A percentile compares a stretch with the other conserved stretches of the same genome.
These are phyloP conservation scores for Delphinella strobiligena DNA, from an alignment of 2,329 filamentous ascomycete genomes.

Conservation along the genomic window DNA sequence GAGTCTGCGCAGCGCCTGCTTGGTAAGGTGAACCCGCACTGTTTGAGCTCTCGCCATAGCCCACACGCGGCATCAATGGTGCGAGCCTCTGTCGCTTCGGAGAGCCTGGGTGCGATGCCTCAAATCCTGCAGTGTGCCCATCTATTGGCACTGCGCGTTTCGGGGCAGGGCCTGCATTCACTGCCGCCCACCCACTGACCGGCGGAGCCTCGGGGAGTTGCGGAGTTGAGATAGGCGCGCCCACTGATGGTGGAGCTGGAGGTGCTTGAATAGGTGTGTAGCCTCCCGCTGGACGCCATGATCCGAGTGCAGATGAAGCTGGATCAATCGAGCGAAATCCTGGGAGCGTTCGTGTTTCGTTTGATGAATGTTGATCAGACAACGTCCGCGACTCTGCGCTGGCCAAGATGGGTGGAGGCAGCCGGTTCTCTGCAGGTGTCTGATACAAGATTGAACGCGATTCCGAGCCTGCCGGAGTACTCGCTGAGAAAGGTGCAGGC, in stretches of 20 bases:
- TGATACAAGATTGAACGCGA: conserved; percentile 4
- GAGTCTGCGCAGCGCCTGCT: conserved; percentile 6
- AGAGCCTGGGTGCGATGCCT: conserved; percentile 22
- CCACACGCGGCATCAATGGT: conserved; percentile 24
- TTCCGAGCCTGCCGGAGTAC: conserved; percentile 3
- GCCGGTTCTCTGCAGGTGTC: conserved; percentile 2
- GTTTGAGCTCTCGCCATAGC: conserved; percentile 14
- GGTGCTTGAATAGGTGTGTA: conserved; percentile 9
- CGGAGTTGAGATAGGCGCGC: conserved; percentile 8
- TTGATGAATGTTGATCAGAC: conserved; percentile 1
- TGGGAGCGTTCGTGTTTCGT: conserved; percentile 8
- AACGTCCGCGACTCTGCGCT: conserved; percentile 1
- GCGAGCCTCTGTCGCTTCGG: conserved; percentile 34
- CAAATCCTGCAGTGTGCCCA: conserved; percentile 21
- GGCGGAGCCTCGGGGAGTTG: conserved; percentile 13
- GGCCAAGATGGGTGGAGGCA: conserved; percentile 2
- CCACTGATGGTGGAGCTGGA: conserved; percentile 9
- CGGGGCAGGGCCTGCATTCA: conserved; percentile 28
- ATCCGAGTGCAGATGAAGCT: conserved; percentile 4
- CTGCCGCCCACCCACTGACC: conserved; percentile 29
- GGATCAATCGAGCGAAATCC: conserved; percentile 9
- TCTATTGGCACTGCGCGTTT: conserved; percentile 28
- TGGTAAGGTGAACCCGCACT: conserved; percentile 4
- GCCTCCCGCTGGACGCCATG: conserved; percentile 10
- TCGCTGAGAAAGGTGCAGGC: background rate